These are phyloP conservation scores for Aegilops tauschii DNA, from an alignment of 176 grass and related monocot species.

Conservation along the genomic window DNA sequence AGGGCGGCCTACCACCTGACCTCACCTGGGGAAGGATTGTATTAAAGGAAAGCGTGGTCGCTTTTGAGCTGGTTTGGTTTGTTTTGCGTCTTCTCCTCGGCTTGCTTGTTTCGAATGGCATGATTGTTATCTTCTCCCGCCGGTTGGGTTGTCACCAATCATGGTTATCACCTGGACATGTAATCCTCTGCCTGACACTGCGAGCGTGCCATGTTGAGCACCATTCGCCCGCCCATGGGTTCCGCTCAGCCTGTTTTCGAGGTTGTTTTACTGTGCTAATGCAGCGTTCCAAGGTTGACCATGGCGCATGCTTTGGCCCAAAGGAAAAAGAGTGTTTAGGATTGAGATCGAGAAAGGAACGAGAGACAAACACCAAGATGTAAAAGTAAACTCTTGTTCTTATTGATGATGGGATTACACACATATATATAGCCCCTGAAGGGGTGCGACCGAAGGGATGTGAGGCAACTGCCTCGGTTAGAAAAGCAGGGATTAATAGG, in stretches of 20 bases:
- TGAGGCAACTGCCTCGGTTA: too few relatives aligned
- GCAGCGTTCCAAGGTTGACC: background rate
- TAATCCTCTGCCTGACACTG: background rate
- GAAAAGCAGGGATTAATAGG: too few relatives aligned
- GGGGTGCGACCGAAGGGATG: too few relatives aligned
- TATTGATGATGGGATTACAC: too few relatives aligned
- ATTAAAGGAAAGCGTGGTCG: background rate
- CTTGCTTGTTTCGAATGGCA: background rate
- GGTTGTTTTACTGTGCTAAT: too few relatives aligned
- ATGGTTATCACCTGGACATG: slow-evolving; percentile 7
- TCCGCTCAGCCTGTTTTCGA: background rate
- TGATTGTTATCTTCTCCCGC: background rate
- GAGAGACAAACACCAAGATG: too few relatives aligned
- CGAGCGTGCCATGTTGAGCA: background rate
- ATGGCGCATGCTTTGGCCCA: background rate
- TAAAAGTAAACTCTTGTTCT: too few relatives aligned
- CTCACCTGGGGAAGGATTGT: background rate
- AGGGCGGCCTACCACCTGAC: background rate
- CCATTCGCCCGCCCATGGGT: background rate
- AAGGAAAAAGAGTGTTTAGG: too few relatives aligned
- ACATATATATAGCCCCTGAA: too few relatives aligned
- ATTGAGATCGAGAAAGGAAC: too few relatives aligned
- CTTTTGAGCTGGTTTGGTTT: slow-evolving; percentile 29
- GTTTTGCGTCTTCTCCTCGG: background rate
- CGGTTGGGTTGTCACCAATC: slow-evolving; percentile 18